A percentile compares a stretch with the other conserved stretches of the same genome.
phyloP scores from a whole-genome alignment of 306 rosid species.

The Cucumis melo region DNA sequence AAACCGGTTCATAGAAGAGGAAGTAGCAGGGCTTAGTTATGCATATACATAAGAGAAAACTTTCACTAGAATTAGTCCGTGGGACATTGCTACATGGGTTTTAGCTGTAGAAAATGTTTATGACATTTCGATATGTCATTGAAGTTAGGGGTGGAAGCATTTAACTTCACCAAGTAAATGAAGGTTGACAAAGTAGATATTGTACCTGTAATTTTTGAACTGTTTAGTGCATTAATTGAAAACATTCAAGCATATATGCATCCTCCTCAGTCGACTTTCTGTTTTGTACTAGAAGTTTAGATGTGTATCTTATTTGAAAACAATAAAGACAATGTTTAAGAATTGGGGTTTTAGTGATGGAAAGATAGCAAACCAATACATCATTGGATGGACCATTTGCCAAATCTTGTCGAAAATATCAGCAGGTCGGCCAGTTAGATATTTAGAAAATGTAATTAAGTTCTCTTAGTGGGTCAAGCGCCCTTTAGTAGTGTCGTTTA shows the following conservation, averaged over 20 bases:
- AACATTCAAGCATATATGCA: background rate
- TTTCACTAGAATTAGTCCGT: background rate
- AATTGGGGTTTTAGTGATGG: background rate
- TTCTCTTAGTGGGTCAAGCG: too few species aligned
- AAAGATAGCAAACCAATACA: background rate
- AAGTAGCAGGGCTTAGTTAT: constrained; percentile 3
- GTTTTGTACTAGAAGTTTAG: background rate
- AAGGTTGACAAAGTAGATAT: background rate
- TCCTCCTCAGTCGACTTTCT: background rate
- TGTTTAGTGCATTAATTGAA: background rate
- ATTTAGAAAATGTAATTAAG: background rate
- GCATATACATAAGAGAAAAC: background rate
- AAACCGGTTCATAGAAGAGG: constrained; percentile 79
- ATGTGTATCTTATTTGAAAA: background rate
- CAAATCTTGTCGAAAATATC: background rate
- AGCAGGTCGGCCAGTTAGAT: background rate
- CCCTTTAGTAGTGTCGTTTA: too few species aligned
- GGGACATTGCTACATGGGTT: background rate
- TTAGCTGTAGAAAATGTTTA: background rate
- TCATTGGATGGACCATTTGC: background rate
- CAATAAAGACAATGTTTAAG: background rate
- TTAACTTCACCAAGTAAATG: background rate
- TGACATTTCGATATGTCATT: background rate
- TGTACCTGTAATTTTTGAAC: background rate
- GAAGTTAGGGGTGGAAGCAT: background rate